Conservation (phyloP, 2,329 filamentous ascomycete genomes). For the Karstenula rhodostoma region DNA sequence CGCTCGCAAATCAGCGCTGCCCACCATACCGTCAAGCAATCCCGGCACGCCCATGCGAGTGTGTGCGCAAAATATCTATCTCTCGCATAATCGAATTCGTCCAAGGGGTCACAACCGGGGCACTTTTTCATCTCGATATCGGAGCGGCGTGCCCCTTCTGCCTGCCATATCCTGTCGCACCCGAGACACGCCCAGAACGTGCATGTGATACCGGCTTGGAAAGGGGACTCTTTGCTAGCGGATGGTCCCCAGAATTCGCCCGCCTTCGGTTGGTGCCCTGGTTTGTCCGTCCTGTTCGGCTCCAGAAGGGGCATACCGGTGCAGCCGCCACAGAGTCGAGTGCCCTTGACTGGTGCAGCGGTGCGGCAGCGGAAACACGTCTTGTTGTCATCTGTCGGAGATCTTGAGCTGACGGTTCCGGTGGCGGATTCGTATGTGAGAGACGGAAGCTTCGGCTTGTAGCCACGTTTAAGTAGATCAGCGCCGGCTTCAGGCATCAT, state of each 20-base stretch:
- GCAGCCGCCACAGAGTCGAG: neutral
- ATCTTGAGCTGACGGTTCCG: neutral
- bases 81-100: neutral
- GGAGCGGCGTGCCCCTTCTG: neutral
- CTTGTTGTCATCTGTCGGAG: neutral
- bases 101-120: neutral
- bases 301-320: neutral
- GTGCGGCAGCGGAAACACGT: neutral
- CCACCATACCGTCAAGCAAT: constrained; percentile 1
- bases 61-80: neutral
- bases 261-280: neutral
- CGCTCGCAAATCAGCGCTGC: neutral
- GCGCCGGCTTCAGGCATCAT: constrained; percentile 4
- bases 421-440: neutral
- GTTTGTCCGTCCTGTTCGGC: neutral
- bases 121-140: neutral
- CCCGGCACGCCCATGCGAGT: neutral
- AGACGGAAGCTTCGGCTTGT: neutral
- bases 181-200: constrained; percentile 4
- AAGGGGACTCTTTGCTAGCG: neutral
- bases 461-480: neutral
- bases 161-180: neutral
- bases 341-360: neutral
- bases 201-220: neutral
- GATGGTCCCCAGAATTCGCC: neutral